A percentile compares a stretch with the other conserved stretches of the same genome.
Evolutionary conservation across 306 rosid genomes (phyloP).

Genomic region (Quercus bicolor): DNA sequence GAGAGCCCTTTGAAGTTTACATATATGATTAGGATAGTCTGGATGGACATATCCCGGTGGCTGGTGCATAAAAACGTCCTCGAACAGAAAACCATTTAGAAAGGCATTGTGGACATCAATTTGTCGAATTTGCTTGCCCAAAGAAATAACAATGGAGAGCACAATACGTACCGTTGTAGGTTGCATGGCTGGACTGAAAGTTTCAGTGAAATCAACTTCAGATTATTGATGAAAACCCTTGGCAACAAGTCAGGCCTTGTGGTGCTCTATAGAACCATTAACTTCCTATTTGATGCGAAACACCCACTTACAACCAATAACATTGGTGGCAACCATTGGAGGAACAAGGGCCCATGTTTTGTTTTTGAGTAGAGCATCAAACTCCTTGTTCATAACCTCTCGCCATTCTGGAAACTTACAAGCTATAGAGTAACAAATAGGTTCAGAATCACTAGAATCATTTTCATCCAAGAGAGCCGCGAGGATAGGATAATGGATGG

Average conservation of each 20-base stretch:
- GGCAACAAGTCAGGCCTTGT: neutral
- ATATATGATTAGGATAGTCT: neutral
- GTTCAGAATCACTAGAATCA: no score
- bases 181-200: neutral
- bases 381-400: neutral
- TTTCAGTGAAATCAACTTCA: neutral
- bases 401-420: neutral
- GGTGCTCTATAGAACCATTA: neutral
- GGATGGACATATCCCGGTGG: neutral
- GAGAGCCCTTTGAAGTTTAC: neutral
- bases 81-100: neutral
- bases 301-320: neutral
- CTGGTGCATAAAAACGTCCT: neutral
- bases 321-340: neutral
- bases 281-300: neutral
- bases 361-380: neutral
- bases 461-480: no score
- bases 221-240: neutral
- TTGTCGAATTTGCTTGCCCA: neutral
- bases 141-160: neutral
- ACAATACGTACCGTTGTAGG: neutral
- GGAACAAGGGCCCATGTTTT: neutral
- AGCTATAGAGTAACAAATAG: no score
- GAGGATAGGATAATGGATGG: neutral
- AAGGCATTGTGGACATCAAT: neutral